Base-by-base conservation (phyloP, 305 asterid genomes). In the Solanum aculeatissimum region DNA sequence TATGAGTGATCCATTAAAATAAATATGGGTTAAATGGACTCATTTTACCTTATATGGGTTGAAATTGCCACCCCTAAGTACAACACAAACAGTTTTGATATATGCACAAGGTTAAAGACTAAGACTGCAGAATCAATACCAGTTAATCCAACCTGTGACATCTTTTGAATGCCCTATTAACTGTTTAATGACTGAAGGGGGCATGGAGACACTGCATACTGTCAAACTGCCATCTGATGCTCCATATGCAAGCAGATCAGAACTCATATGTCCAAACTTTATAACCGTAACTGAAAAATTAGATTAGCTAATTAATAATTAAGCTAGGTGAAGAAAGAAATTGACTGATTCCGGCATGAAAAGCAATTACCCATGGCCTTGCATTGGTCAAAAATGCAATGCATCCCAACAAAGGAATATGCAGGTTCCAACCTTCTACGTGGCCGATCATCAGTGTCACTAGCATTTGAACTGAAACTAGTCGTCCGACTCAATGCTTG, bases 391-490 rank as follows among this genome's bases (percentile, higher is more conserved):
- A 97, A 97, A 65, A 97, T 94, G 92, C 97, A 94, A 91, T 97
- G 99, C 99, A 95, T 97, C 88, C 99, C 99, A 3, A 97, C 95
- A 91, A 95, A 97, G 23, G 99, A 97, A 91, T 94, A 97, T 81
- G 97, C 98, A 86, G 95, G 96, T 94, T 97, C 99, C 66, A 84
- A 84, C 93, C 90, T 94, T 88, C 87, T 94, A 80, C 87, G 97
- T 35, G 94, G 94, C 85, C 87, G 88, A 81, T 74, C 68, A 72
- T 92, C 98, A 29, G 83, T 45, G 78, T 92, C 97, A 83, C 97
- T 94, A 77, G 93, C 86, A 89, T 85, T 92, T 66, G 98, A 94
- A 85, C 94, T 92, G 90, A 89, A 74, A 89, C 98, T 94, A 42
- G 92, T 84, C 74, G 89, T 91, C 86, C 87, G 93, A 87, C 98